Percentiles rank a stretch among this genome's conserved stretches.
These are phyloP conservation scores for Boletus pseudo-olivaceus DNA, from an alignment of 768 basidiomycete species.

Conservation along the genomic window DNA sequence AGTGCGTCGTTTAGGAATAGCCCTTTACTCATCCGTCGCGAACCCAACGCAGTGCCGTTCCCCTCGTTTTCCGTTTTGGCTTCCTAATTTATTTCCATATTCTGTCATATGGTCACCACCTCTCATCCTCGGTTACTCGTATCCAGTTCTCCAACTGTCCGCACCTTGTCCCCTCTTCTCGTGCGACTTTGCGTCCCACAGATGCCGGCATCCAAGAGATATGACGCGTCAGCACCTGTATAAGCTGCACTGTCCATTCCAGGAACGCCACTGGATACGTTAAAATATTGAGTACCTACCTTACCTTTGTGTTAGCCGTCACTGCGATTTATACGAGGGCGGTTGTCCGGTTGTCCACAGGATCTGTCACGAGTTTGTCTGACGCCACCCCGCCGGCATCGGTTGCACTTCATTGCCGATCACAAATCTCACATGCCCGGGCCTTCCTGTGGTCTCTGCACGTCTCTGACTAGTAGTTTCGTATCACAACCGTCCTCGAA, in stretches of 20 bases:
- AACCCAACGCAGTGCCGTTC: background rate
- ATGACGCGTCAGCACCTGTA: background rate
- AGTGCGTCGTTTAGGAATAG: slow-evolving; percentile 4
- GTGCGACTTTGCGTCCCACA: too few relatives aligned
- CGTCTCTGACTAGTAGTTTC: too few relatives aligned
- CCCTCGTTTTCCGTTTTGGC: background rate
- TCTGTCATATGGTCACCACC: background rate
- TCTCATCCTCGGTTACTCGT: background rate
- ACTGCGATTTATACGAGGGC: too few relatives aligned
- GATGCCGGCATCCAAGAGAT: too few relatives aligned
- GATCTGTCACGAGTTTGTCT: background rate
- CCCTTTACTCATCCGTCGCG: background rate
- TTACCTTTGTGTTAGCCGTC: too few relatives aligned
- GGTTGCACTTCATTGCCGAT: slow-evolving; percentile 1
- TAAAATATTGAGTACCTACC: too few relatives aligned
- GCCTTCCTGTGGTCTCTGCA: background rate
- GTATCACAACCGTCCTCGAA: too few relatives aligned
- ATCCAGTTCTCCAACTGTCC: background rate
- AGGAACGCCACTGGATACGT: too few relatives aligned
- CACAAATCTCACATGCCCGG: background rate
- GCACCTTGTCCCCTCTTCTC: too few relatives aligned
- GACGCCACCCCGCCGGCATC: slow-evolving; percentile 8
- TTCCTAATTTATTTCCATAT: background rate
- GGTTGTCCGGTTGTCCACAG: background rate
- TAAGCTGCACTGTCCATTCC: background rate